Evolutionary conservation across 257 asterid genomes (phyloP).

Genomic region (Salvia miltiorrhiza): DNA sequence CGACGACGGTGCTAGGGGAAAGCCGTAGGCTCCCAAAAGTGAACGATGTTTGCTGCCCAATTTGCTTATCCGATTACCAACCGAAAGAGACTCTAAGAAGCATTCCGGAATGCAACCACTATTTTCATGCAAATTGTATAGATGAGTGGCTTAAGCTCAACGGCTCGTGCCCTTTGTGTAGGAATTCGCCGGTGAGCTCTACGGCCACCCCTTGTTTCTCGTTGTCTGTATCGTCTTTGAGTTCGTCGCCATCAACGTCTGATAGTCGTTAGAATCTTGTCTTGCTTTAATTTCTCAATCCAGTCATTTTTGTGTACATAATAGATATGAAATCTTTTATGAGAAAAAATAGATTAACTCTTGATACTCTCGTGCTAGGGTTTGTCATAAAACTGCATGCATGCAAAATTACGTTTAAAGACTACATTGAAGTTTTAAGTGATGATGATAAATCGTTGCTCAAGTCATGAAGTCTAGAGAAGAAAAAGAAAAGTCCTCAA

Average conservation of each 20-base stretch:
- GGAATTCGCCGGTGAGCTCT: constrained; percentile 55
- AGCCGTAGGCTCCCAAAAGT: constrained; percentile 63
- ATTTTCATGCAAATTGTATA: constrained; percentile 61
- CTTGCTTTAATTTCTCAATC: not conserved
- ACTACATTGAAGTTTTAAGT: too few relatives aligned
- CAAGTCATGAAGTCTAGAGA: too few relatives aligned
- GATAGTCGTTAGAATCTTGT: not conserved
- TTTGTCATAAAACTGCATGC: too few relatives aligned
- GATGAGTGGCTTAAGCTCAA: constrained; percentile 91
- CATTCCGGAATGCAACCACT: constrained; percentile 81
- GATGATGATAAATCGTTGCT: too few relatives aligned
- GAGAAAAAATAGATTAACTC: not conserved
- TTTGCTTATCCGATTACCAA: constrained; percentile 67
- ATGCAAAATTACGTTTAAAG: too few relatives aligned
- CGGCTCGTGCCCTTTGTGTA: constrained; percentile 75
- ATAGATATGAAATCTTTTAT: not conserved
- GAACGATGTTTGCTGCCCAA: constrained; percentile 56
- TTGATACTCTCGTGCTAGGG: too few relatives aligned
- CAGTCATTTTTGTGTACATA: constrained; percentile 3
- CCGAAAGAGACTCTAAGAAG: constrained; percentile 63
- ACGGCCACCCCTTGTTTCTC: constrained; percentile 46
- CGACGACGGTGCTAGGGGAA: constrained; percentile 63
- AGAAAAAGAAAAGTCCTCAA: too few relatives aligned
- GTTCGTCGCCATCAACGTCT: constrained; percentile 26
- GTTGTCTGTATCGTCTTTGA: constrained; percentile 26